Evolutionary conservation across 352 stramenopile genomes (phyloP), one percentile per base, ranked within the genome.

Genomic region (Phytophthora parvispora): DNA sequence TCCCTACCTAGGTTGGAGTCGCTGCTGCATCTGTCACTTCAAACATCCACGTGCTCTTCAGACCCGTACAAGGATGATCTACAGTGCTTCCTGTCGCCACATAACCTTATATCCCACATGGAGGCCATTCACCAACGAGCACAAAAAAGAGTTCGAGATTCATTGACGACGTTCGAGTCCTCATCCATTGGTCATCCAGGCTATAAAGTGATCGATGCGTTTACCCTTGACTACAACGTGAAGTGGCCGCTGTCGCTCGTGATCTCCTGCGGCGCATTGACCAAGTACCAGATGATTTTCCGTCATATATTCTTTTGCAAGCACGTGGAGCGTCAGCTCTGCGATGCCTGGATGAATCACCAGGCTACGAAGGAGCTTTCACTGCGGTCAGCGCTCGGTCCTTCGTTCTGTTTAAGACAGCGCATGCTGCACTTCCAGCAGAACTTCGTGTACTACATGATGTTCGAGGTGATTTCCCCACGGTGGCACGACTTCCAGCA

Each of bases 371-470:
- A 98, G 55, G 94, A 98, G 57, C 73, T 98, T 29, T 86, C 91
- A 4, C 75, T 98, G 47, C 91, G 95, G 10, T 83, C 85, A 18
- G 82, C 87, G 7, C 89, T 99, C 45, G 93, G 92, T 22, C 87
- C 81, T 31, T 98, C 97, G 6, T 99, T 99, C 74, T 94, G 93
- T 55, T 75, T 99, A 25, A 88, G 98, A 22, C 95, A 99, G 56
- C 84, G 97, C n/a, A 99, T 99, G 98, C 83, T 99, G 8, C 98
- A 99, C 76, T 99, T 99, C 71, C 87, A 99, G 65, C 97, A 99
- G 65, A 99, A 99, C 68, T 96, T 99, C 28, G 91, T 99, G 25
- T 99, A 99, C 76, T 99, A 99, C 74, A 98, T 99, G 83, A 99
- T 98, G 86, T 97, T 99, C 49, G 97, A 97, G 59, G 97, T 99